Evolutionary conservation across 1,284 basidiomycete species (phyloP), one percentile per base, ranked within the genome.

Genomic region (Fomitopsis schrenkii): DNA sequence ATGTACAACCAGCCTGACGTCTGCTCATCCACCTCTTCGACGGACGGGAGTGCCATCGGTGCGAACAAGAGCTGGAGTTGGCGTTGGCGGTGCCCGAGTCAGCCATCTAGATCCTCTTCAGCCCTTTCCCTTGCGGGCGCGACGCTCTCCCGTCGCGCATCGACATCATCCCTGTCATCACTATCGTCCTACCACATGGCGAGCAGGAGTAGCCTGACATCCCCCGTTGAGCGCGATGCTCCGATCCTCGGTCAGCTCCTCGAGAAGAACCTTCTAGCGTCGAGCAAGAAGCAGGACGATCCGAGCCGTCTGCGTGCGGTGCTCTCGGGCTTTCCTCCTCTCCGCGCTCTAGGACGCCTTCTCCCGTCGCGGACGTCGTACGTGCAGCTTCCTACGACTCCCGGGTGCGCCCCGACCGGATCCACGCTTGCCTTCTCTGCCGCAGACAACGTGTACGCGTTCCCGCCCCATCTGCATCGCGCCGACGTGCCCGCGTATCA

Each of bases 1-100:
- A 86, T 97, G 80, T 91, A 91, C 76, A 91, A 91, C 75, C 86
- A 88, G 68, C 88, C 88, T 41, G 58, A 54, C 30, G 19, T 52
- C 15, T 33, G 22, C 10, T 45, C 48, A 57, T 62, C 52, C 57
- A 50, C 48, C 41, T 63, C 57, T 59, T 52, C 62, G 46, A 62
- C 61, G 59, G 64, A 67, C 10, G 41, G 52, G 6, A 38, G 48
- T 38, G 48, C 28, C 28, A 50, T 30, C 28, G 12, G 41, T 36
- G 17, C 10, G 10, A 35, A 62, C 44, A 69, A 64, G 38, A 62
- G 66, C 41, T 72, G 71, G 71, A 71, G 66, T 41, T 74, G 72
- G 72, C 63, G 63, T 14, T 72, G 71, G 71, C 66, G 62, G 28
- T 59, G 67, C 30, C 60, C 67, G 10, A 42, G 59, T 4, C 60